phyloP scores from a whole-genome alignment of 306 rosid species.

The Rubus parviflorus region DNA sequence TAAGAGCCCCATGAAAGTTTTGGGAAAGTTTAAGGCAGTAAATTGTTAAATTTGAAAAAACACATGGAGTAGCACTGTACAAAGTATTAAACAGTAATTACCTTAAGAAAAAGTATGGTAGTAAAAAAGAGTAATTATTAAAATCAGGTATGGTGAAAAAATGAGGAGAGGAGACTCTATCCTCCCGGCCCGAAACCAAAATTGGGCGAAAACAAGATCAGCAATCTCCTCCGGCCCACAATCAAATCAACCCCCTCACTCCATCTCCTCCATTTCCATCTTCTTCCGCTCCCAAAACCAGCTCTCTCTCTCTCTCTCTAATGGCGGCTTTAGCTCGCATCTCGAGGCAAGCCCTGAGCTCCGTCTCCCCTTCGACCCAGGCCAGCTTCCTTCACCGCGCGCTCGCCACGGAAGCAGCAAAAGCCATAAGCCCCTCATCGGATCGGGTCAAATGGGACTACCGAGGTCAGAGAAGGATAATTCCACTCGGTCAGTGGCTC shows the following conservation, averaged over 20 bases:
- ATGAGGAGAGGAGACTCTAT: background rate
- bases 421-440: conserved; percentile 49
- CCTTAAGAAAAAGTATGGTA: no score
- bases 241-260: background rate
- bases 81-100: no score
- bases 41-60: no score
- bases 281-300: conserved; percentile 6
- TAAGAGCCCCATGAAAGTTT: no score
- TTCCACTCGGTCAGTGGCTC: conserved; percentile 93
- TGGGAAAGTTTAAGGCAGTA: no score
- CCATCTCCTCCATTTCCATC: conserved; percentile 18
- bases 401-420: conserved; percentile 55
- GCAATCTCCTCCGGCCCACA: conserved; percentile 2
- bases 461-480: conserved; percentile 91
- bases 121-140: no score
- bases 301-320: conserved; percentile 20
- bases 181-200: background rate
- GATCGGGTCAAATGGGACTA: conserved; percentile 98
- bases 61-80: no score
- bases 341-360: conserved; percentile 59
- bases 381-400: conserved; percentile 39
- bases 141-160: no score
- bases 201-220: background rate
- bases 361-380: conserved; percentile 24
- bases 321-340: conserved; percentile 81